Evolutionary conservation across 345 rosid genomes (phyloP), one percentile per base, ranked within the genome.

Genomic region (Cardamine chenopodiifolia): DNA sequence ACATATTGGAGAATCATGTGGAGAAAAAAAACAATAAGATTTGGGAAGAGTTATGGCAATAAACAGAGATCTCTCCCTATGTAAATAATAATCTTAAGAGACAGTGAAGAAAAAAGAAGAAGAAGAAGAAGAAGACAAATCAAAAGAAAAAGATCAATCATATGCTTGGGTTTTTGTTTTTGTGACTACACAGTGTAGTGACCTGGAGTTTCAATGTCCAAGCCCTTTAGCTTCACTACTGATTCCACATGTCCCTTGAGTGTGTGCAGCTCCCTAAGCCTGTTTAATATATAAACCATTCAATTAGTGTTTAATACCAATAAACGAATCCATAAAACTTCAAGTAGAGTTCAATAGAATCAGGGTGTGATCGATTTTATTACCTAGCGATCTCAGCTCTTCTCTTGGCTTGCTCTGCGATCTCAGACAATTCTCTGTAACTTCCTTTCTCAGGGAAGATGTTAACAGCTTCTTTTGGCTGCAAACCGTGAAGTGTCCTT

Each of bases 351-450:
- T 44, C 10, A 62, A 55, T 26, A 26, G 35, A 55, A 55, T 56
- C 13, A 8, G 4, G 15, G 62, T 32, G 26, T 63, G n/a, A n/a
- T n/a, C n/a, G n/a, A n/a, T n/a, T n/a, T 47, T 35, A 60, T 79
- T 75, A 92, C 97, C 96, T 90, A 34, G 98, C 97, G 20, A 93
- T 86, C 89, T 93, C 98, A 35, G 98, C 98, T 45, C 98, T 80
- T n/a, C 97, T 82, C 87, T 88, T 93, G 57, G 97, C 98, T 81
- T 89, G 96, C 82, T 93, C 98, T 4, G 98, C 97, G 3, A 93
- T 91, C 85, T 93, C 98, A 2, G 97, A 89, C 39, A 91, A 87
- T 66, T 93, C 97, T 53, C 89, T 83, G 62, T 85, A 86, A 82
- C 84, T 85, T 78, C 65, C 85, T 79, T 85, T 86, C 58, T 92